phyloP scores from a whole-genome alignment of 805 yeast genomes.

The Kodamaea kaohsiungensis region DNA sequence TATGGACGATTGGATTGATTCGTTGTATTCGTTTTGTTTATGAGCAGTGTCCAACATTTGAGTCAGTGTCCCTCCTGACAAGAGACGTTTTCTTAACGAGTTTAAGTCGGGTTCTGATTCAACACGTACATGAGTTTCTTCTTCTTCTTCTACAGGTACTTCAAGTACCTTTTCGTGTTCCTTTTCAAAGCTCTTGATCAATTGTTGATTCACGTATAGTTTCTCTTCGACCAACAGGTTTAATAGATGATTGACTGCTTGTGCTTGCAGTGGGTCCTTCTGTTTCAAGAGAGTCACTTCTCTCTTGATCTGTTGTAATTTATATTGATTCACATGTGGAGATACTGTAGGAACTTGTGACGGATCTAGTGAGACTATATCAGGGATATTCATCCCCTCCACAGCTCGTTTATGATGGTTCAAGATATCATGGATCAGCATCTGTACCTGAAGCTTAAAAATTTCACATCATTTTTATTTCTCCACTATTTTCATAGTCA shows the following conservation, averaged over 20 bases:
- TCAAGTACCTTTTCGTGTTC: slow-evolving; percentile 2
- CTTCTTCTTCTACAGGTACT: slow-evolving; percentile 2
- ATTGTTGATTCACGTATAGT: slow-evolving; percentile 18
- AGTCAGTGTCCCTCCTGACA: slow-evolving; percentile 24
- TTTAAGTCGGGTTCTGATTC: slow-evolving; percentile 21
- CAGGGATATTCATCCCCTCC: slow-evolving; percentile 9
- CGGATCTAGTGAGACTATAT: slow-evolving; percentile 5
- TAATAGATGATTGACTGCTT: slow-evolving; percentile 17
- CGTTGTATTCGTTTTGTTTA: slow-evolving; percentile 37
- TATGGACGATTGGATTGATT: slow-evolving; percentile 48
- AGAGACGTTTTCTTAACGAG: slow-evolving; percentile 25
- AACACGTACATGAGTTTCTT: not conserved
- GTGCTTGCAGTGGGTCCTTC: slow-evolving; percentile 11
- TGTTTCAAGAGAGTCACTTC: slow-evolving; percentile 15
- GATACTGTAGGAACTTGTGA: slow-evolving; percentile 13
- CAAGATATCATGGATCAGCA: not conserved
- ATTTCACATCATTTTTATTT: not conserved
- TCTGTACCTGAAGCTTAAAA: not conserved
- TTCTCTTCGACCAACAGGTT: slow-evolving; percentile 22
- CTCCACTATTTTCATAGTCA: not conserved
- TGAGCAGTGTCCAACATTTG: slow-evolving; percentile 12
- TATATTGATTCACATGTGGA: slow-evolving; percentile 23
- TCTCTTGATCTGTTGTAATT: slow-evolving; percentile 18
- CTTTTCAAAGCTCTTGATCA: slow-evolving; percentile 13
- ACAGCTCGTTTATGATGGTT: not conserved